These are phyloP conservation scores for Chenopodium formosanum DNA, from an alignment of 148 eudicot genomes.

Conservation along the genomic window DNA sequence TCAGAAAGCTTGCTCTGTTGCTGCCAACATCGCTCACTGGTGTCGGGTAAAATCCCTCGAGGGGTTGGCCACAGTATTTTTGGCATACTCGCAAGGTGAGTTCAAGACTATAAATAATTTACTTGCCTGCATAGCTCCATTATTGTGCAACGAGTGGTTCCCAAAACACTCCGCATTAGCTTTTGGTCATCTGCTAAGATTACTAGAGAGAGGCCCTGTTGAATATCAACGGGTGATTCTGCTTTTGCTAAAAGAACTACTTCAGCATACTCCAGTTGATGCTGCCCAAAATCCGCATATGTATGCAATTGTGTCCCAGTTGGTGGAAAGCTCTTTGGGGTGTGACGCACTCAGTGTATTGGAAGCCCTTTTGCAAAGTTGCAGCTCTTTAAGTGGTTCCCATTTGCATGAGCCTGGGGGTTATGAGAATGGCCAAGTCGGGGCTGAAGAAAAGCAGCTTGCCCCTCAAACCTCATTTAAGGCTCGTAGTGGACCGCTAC, in stretches of 20 bases:
- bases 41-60: constrained; percentile 82
- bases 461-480: constrained; percentile 85
- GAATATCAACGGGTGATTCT: constrained; percentile 92
- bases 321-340: constrained; percentile 96
- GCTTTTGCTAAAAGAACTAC: constrained; percentile 83
- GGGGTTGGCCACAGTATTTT: constrained; percentile 75
- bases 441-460: constrained; percentile 74
- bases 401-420: constrained; percentile 59
- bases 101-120: constrained; percentile 75
- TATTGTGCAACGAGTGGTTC: constrained; percentile 89
- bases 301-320: constrained; percentile 96
- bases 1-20: constrained; percentile 87
- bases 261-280: constrained; percentile 95
- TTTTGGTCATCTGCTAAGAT: constrained; percentile 81
- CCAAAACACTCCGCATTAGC: constrained; percentile 94
- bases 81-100: constrained; percentile 84
- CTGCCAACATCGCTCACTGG: constrained; percentile 82
- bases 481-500: constrained; percentile 91
- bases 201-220: constrained; percentile 87
- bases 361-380: constrained; percentile 97
- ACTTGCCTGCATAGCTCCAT: constrained; percentile 87
- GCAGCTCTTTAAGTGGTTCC: constrained; percentile 68
- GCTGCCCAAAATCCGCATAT: constrained; percentile 99
- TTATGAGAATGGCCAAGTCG: constrained; percentile 63
- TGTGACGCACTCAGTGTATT: constrained; percentile 96